Conservation (phyloP, 164 flowering plant species). For the Malania oleifera region DNA sequence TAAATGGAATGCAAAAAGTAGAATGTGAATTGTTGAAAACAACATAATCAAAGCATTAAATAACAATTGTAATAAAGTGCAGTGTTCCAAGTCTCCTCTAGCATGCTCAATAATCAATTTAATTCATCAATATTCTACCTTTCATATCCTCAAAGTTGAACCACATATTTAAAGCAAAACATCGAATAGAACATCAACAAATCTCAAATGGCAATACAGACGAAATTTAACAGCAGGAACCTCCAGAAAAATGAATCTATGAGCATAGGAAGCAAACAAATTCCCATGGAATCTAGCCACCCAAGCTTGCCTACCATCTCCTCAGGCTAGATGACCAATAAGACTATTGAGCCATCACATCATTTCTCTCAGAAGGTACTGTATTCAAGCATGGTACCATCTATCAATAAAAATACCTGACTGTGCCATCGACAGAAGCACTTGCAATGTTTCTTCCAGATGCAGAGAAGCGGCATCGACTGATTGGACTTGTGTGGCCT, state of each 20-base stretch:
- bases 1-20: background rate
- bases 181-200: background rate
- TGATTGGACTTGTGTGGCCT: constrained; percentile 94
- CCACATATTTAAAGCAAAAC: background rate
- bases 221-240: background rate
- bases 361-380: background rate
- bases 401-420: constrained; percentile 52
- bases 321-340: too few species aligned
- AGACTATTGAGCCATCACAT: background rate
- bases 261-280: background rate
- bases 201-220: background rate
- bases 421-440: constrained; percentile 94
- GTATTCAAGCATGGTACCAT: background rate
- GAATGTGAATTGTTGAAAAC: background rate
- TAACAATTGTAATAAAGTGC: background rate
- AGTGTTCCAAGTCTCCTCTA: background rate
- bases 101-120: background rate
- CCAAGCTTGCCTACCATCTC: too few species aligned
- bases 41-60: background rate
- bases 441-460: constrained; percentile 94
- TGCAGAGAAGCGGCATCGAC: constrained; percentile 84
- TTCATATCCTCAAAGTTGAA: background rate
- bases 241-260: background rate
- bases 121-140: background rate
- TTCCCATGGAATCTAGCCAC: background rate